Base-by-base conservation (phyloP, 768 basidiomycete genomes). In the Amanita pseudoporphyria region DNA sequence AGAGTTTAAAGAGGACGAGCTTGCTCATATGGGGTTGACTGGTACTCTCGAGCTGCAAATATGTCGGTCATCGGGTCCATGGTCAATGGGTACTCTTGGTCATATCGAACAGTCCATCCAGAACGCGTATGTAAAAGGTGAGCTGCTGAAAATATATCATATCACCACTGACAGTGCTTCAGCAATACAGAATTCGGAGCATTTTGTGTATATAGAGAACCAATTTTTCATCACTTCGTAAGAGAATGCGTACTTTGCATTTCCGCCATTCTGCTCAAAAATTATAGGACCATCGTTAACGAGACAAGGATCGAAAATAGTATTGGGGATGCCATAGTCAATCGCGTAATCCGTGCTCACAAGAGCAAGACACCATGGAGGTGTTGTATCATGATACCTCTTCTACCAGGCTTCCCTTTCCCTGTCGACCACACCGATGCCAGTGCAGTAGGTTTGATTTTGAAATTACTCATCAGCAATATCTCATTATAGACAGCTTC, bases 21-120 rank as follows among this genome's bases (percentile, higher is more conserved):
- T 99, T 5, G 69, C 78, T 21, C 73, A 80, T 19, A 71, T 88
- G 67, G 87, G 89, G 30, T 72, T 99, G 35, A 91, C 89, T 1
- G 96, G 96, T 6, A 98, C 95, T 0, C 97, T 94, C 64, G 96
- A 99, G 62, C 73, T 96, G 61, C 96, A 99, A 61, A 91, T 99
- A 54, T 95, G 92, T 63, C 82, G 96, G 21, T 95, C 91, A 13
- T 86, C 88, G 10, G 92, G 93, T 2, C 89, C 91, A 1, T 99
- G 96, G 96, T 97, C 94, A 2, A 73, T 98, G 65, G 96, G 94
- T 3, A 97, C 93, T 3, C 74, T 81, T 16, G 82, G 80, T 47
- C 81, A 75, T 57, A 78, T 84, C 41, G 96, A 99, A 65, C 80
- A 83, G 58, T 97, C 95, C 10, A 92, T 98, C 37, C 92, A 94